A percentile compares a stretch with the other conserved stretches of the same genome.
Evolutionary conservation across 352 stramenopile genomes (phyloP).

Genomic region (Pythium myriotylum): DNA sequence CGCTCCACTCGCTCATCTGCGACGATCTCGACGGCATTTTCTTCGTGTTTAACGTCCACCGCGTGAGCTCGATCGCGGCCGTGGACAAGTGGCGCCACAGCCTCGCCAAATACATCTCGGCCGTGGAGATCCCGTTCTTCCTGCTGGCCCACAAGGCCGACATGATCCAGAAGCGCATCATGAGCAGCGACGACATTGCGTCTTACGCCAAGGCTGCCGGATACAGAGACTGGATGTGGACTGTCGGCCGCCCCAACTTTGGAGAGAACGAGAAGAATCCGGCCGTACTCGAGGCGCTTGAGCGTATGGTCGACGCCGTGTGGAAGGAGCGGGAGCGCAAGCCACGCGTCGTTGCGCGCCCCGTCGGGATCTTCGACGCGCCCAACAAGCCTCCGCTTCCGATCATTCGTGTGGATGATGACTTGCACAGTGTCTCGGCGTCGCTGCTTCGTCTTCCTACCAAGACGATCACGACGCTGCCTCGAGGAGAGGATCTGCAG

Average conservation of each 20-base stretch:
- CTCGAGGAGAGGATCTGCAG: slow-evolving; percentile 58
- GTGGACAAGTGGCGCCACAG: slow-evolving; percentile 84
- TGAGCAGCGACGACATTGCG: slow-evolving; percentile 86
- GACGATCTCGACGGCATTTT: slow-evolving; percentile 84
- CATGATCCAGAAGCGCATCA: slow-evolving; percentile 82
- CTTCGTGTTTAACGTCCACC: slow-evolving; percentile 89
- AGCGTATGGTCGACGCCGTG: slow-evolving; percentile 64
- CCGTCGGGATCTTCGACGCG: slow-evolving; percentile 54
- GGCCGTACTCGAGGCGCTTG: slow-evolving; percentile 68
- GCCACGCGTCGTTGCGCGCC: neutral
- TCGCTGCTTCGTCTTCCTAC: slow-evolving; percentile 71
- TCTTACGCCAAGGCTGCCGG: slow-evolving; percentile 69
- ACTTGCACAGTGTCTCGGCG: slow-evolving; percentile 65
- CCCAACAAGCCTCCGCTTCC: slow-evolving; percentile 39
- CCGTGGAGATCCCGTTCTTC: slow-evolving; percentile 79
- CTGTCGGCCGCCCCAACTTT: slow-evolving; percentile 70
- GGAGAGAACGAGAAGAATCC: slow-evolving; percentile 85
- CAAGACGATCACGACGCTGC: slow-evolving; percentile 77
- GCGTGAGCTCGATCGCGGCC: slow-evolving; percentile 83
- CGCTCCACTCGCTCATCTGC: slow-evolving; percentile 72
- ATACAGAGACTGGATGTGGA: slow-evolving; percentile 87
- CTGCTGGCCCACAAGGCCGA: slow-evolving; percentile 85
- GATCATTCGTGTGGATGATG: slow-evolving; percentile 60
- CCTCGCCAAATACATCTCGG: slow-evolving; percentile 72
- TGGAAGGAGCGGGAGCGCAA: slow-evolving; percentile 23